These are phyloP conservation scores for Fusarium nematophilum DNA, from an alignment of 2,329 filamentous ascomycete species.

Conservation along the genomic window DNA sequence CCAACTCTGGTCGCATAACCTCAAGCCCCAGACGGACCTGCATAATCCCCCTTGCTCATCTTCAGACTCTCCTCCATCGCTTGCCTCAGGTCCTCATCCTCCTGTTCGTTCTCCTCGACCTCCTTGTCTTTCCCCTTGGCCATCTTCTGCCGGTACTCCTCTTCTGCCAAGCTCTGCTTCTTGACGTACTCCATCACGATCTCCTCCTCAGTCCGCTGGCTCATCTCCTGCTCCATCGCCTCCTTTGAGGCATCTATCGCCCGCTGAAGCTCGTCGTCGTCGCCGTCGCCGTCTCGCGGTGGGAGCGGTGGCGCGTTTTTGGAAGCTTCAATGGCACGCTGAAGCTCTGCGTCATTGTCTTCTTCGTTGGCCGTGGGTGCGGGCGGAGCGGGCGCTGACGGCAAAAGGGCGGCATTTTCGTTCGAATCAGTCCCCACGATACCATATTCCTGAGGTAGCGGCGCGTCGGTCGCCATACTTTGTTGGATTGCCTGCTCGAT, in stretches of 20 bases:
- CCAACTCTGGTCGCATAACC: background rate
- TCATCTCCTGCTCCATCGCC: slow-evolving; percentile 53
- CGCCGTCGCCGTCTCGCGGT: slow-evolving; percentile 47
- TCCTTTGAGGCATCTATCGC: slow-evolving; percentile 55
- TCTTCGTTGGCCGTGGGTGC: slow-evolving; percentile 18
- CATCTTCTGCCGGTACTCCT: slow-evolving; percentile 58
- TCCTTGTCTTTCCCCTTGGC: slow-evolving; percentile 50
- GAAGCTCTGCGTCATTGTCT: slow-evolving; percentile 51
- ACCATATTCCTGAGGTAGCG: slow-evolving; percentile 33
- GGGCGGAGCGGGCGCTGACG: background rate
- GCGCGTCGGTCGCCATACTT: slow-evolving; percentile 53
- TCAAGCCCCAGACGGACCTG: slow-evolving; percentile 41
- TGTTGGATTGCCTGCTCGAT: slow-evolving; percentile 67
- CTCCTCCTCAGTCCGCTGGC: slow-evolving; percentile 71
- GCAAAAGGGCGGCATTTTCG: background rate
- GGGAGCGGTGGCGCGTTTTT: slow-evolving; percentile 41
- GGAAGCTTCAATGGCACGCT: slow-evolving; percentile 56
- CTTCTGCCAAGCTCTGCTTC: slow-evolving; percentile 79
- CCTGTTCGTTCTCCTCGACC: slow-evolving; percentile 49
- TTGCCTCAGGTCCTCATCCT: slow-evolving; percentile 66
- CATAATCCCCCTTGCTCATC: slow-evolving; percentile 46
- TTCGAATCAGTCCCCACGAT: slow-evolving; percentile 26
- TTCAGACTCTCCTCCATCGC: slow-evolving; percentile 68
- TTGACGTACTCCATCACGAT: slow-evolving; percentile 80
- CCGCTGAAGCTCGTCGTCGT: slow-evolving; percentile 50